phyloP scores from a whole-genome alignment of 208 protist species.

The Acanthamoeba healyi region DNA sequence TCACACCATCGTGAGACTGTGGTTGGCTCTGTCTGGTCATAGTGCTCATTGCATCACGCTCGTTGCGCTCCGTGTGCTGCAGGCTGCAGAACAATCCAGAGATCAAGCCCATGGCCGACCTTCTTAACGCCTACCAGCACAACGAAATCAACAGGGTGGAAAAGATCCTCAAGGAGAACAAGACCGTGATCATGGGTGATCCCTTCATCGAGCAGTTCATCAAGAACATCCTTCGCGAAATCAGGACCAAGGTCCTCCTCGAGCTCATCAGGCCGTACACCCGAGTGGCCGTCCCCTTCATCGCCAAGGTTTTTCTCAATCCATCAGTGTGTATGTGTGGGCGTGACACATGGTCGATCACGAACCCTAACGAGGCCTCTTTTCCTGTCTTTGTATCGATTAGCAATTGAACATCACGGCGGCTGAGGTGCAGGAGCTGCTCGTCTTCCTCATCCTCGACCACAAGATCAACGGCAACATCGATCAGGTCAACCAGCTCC shows the following conservation, averaged over 20 bases:
- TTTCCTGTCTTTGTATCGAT: constrained; percentile 76
- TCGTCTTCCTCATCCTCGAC: constrained; percentile 95
- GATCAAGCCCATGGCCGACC: constrained; percentile 94
- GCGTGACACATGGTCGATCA: no score
- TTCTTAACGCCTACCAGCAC: constrained; percentile 89
- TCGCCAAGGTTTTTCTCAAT: constrained; percentile 75
- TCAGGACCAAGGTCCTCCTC: constrained; percentile 94
- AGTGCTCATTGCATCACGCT: background rate
- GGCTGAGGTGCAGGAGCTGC: constrained; percentile 93
- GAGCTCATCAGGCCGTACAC: constrained; percentile 94
- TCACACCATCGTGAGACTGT: background rate
- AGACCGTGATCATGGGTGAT: constrained; percentile 89
- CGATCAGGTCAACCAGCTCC: constrained; percentile 91
- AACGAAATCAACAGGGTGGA: constrained; percentile 90
- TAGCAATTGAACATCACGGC: constrained; percentile 91
- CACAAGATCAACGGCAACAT: constrained; percentile 91
- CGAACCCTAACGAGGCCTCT: background rate
- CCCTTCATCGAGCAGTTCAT: constrained; percentile 94
- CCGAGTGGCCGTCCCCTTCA: constrained; percentile 89
- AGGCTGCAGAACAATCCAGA: constrained; percentile 92
- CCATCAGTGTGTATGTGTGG: background rate
- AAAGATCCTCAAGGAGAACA: constrained; percentile 90
- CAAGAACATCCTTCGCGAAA: constrained; percentile 93
- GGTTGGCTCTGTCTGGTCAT: no score
- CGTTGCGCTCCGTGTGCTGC: background rate